Percentiles rank a stretch among this genome's conserved stretches.
These are phyloP conservation scores for Isabelozyma pseudorhagii DNA, from an alignment of 805 yeast genomes.

Conservation along the genomic window DNA sequence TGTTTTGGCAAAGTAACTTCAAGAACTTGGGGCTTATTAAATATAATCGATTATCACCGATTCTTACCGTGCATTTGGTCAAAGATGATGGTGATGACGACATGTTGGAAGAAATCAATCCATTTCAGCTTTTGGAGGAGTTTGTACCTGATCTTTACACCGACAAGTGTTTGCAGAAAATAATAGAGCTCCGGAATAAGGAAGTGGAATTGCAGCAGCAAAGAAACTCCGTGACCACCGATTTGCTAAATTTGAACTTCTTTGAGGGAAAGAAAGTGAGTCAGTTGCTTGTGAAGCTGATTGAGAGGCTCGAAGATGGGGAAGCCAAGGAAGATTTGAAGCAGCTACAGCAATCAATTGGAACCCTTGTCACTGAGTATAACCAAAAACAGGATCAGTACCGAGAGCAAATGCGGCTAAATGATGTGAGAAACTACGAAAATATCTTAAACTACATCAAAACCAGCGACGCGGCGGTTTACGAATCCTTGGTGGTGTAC, in stretches of 20 bases:
- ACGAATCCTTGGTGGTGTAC: constrained; percentile 13
- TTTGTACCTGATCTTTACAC: constrained; percentile 36
- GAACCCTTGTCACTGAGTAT: constrained; percentile 9
- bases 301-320: constrained; percentile 11
- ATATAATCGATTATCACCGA: constrained; percentile 24
- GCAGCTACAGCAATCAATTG: constrained; percentile 16
- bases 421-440: constrained; percentile 18
- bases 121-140: constrained; percentile 25
- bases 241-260: constrained; percentile 29
- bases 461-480: constrained; percentile 1
- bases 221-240: constrained; percentile 17
- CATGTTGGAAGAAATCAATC: constrained; percentile 2
- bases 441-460: constrained; percentile 13
- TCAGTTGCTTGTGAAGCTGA: constrained; percentile 20
- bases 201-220: constrained; percentile 11
- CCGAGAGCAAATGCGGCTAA: constrained; percentile 10
- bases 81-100: constrained; percentile 21
- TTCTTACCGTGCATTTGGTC: constrained; percentile 26
- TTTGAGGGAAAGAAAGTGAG: constrained; percentile 39
- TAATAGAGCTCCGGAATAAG: constrained; percentile 16
- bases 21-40: constrained; percentile 25
- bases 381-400: constrained; percentile 15
- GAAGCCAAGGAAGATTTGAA: constrained; percentile 13
- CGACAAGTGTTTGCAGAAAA: constrained; percentile 14
- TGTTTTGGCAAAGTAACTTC: constrained; percentile 35